These are phyloP conservation scores for Verruconis gallopava DNA, from an alignment of 2,329 filamentous ascomycete species.

Conservation along the genomic window DNA sequence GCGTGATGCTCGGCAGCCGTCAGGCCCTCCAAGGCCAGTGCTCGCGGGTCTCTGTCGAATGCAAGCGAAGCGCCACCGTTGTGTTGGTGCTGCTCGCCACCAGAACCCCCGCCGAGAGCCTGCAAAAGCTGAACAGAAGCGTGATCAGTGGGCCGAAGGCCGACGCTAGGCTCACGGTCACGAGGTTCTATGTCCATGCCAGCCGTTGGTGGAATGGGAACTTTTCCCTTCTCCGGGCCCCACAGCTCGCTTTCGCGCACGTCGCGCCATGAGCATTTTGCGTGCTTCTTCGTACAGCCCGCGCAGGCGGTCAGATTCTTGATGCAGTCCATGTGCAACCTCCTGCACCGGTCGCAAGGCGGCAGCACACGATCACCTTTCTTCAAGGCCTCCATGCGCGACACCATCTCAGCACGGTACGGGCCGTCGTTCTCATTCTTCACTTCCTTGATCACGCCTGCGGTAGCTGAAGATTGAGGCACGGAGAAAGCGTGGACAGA, in stretches of 20 bases:
- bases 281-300: constrained; percentile 82
- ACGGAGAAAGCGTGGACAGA: background rate
- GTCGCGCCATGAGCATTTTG: constrained; percentile 74
- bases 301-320: constrained; percentile 79
- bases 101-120: background rate
- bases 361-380: constrained; percentile 67
- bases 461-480: background rate
- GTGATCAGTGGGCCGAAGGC: constrained; percentile 1
- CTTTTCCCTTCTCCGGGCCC: constrained; percentile 3
- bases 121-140: background rate
- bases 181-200: background rate
- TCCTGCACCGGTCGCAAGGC: constrained; percentile 70
- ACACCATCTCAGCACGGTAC: constrained; percentile 53
- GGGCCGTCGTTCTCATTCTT: constrained; percentile 45
- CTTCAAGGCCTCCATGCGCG: constrained; percentile 60
- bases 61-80: background rate
- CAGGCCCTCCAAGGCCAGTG: constrained; percentile 5
- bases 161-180: constrained; percentile 6
- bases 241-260: constrained; percentile 58
- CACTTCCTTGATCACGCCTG: background rate
- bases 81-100: background rate
- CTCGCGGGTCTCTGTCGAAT: constrained; percentile 3
- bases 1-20: constrained; percentile 1
- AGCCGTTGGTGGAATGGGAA: constrained; percentile 1
- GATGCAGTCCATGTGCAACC: constrained; percentile 67